A percentile compares a stretch with the other conserved stretches of the same genome.
phyloP scores from a whole-genome alignment of 2,329 filamentous ascomycete genomes.

The Microdochium bolleyi region DNA sequence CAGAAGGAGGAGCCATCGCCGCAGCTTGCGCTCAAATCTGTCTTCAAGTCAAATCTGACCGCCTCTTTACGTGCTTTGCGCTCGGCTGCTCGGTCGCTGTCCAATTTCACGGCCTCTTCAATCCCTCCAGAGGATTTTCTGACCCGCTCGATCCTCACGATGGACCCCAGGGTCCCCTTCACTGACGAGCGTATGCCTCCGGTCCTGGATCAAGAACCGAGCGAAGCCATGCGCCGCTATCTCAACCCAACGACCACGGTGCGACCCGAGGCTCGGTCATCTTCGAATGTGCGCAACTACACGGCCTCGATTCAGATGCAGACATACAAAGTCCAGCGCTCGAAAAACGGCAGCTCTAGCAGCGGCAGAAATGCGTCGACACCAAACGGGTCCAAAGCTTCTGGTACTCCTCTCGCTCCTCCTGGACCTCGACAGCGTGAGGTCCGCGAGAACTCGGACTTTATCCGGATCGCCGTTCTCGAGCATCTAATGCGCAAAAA shows the following conservation, averaged over 20 bases:
- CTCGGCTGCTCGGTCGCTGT: slow-evolving; percentile 57
- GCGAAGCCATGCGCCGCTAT: slow-evolving; percentile 58
- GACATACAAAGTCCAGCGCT: slow-evolving; percentile 55
- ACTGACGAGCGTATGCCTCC: slow-evolving; percentile 60
- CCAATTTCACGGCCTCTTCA: slow-evolving; percentile 52
- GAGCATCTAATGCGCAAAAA: slow-evolving; percentile 63
- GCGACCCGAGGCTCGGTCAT: slow-evolving; percentile 31
- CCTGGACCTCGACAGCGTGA: slow-evolving; percentile 53
- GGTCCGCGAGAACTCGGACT: slow-evolving; percentile 62
- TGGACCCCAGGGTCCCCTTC: slow-evolving; percentile 58
- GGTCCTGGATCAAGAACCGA: slow-evolving; percentile 54
- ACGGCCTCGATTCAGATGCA: slow-evolving; percentile 67
- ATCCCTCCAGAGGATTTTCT: slow-evolving; percentile 60
- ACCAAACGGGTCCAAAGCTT: slow-evolving; percentile 16
- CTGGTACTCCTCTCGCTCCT: slow-evolving; percentile 25
- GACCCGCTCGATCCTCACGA: slow-evolving; percentile 59
- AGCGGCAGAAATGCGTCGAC: slow-evolving; percentile 15
- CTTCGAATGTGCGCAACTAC: slow-evolving; percentile 31
- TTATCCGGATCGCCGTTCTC: slow-evolving; percentile 63
- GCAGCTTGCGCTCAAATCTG: slow-evolving; percentile 39
- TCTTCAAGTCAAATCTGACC: slow-evolving; percentile 63
- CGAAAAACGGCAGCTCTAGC: slow-evolving; percentile 25
- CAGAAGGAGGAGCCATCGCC: slow-evolving; percentile 23
- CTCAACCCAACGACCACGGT: slow-evolving; percentile 53
- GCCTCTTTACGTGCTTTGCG: slow-evolving; percentile 57